Conservation (phyloP, 805 yeast species). For the Saccharomycopsis javanensis region DNA sequence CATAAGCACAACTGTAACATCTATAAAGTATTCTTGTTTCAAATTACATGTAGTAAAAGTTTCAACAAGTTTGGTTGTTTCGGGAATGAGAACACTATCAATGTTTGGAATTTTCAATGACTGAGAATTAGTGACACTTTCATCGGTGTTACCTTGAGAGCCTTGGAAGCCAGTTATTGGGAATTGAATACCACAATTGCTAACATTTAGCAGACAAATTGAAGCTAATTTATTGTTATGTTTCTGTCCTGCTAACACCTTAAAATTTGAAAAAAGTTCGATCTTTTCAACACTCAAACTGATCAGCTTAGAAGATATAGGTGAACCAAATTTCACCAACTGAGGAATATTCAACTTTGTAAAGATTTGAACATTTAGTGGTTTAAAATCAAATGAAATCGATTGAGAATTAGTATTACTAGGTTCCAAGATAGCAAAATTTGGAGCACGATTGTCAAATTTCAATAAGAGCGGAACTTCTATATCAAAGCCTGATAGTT, state of each 20-base stretch:
- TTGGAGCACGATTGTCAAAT: background rate
- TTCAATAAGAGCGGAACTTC: background rate
- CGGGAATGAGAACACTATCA: background rate
- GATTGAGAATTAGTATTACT: background rate
- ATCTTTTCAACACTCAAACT: background rate
- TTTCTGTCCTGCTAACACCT: background rate
- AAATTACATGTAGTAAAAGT: constrained; percentile 14
- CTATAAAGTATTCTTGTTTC: constrained; percentile 8
- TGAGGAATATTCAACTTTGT: background rate
- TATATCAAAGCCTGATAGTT: background rate
- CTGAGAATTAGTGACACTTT: background rate
- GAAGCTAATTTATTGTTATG: background rate
- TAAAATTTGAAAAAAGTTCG: background rate
- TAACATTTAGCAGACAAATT: background rate
- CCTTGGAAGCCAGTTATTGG: background rate
- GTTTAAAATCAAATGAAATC: background rate
- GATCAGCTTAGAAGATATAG: background rate
- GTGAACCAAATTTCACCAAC: background rate
- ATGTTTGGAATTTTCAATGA: background rate
- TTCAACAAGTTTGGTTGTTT: background rate
- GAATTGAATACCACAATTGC: background rate
- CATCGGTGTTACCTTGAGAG: background rate
- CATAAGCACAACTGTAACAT: background rate
- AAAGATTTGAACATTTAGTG: background rate
- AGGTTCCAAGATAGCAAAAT: background rate